phyloP scores from a whole-genome alignment of 352 stramenopile genomes.

The Globisporangium cylindrosporum region DNA sequence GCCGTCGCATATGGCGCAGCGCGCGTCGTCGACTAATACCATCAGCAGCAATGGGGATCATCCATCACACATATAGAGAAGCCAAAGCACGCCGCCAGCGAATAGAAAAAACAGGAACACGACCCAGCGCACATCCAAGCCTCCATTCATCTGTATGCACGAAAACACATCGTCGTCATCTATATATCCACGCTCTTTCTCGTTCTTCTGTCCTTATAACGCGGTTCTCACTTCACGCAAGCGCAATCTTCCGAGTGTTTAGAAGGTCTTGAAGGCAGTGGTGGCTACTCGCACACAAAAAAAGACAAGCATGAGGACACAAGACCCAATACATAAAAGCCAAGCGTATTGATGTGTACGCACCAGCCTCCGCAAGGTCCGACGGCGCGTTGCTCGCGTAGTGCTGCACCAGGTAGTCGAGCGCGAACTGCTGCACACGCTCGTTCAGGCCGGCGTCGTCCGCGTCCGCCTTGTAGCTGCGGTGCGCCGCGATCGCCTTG shows the following conservation, averaged over 20 bases:
- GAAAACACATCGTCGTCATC: background rate
- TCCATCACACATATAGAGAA: background rate
- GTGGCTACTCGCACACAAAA: slow-evolving; percentile 15
- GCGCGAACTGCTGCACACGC: slow-evolving; percentile 49
- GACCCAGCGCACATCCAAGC: background rate
- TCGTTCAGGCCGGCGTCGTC: slow-evolving; percentile 59
- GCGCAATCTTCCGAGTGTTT: slow-evolving; percentile 3
- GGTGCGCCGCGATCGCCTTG: slow-evolving; percentile 45
- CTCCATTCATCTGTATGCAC: slow-evolving; percentile 8
- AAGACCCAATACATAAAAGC: background rate
- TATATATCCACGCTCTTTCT: background rate
- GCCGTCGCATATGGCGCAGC: slow-evolving; percentile 64
- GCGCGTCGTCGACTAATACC: slow-evolving; percentile 44
- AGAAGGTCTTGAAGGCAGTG: slow-evolving; percentile 33
- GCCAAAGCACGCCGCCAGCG: background rate
- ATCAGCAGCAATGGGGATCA: background rate
- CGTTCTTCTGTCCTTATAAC: background rate
- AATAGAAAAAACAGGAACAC: background rate
- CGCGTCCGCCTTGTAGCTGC: slow-evolving; percentile 38
- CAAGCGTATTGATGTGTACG: slow-evolving; percentile 1
- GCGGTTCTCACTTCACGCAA: background rate
- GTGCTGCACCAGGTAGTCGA: slow-evolving; percentile 36
- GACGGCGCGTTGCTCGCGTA: slow-evolving; percentile 35
- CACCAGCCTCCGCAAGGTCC: slow-evolving; percentile 47
- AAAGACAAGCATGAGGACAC: background rate